phyloP scores from a whole-genome alignment of 805 yeast genomes.

The Ogataea salicorniae region DNA sequence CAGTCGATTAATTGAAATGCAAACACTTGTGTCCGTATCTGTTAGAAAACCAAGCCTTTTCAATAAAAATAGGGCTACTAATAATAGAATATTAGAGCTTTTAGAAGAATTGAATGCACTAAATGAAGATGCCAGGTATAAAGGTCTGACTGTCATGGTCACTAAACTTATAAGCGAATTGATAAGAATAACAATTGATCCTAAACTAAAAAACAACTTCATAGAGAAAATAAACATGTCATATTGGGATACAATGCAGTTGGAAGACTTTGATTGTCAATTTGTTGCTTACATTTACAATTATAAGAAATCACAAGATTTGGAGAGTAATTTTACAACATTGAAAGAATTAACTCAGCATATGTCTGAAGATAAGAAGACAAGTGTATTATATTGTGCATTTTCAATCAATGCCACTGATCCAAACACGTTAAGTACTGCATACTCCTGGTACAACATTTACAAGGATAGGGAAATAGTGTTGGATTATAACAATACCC shows the following conservation, averaged over 20 bases:
- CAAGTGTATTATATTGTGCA: not conserved
- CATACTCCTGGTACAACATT: not conserved
- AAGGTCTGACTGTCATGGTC: not conserved
- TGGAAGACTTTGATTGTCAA: not conserved
- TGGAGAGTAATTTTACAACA: not conserved
- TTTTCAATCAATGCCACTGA: not conserved
- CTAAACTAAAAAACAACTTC: not conserved
- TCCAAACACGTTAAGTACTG: too few relatives aligned
- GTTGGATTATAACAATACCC: slow-evolving; percentile 4
- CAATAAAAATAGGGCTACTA: too few relatives aligned
- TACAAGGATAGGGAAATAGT: slow-evolving; percentile 1
- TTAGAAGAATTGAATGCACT: too few relatives aligned
- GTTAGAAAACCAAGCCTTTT: too few relatives aligned
- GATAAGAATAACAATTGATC: not conserved
- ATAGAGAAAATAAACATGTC: not conserved
- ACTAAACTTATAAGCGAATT: not conserved
- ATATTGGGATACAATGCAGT: too few relatives aligned
- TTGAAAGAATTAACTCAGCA: not conserved
- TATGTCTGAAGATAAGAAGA: not conserved
- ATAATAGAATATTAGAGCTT: too few relatives aligned
- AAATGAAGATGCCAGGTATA: not conserved
- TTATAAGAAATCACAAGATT: not conserved
- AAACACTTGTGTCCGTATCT: too few relatives aligned
- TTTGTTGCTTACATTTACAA: not conserved
- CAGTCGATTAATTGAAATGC: not conserved